These are phyloP conservation scores for Podaxis carcinomalis DNA, from an alignment of 768 basidiomycete genomes.

Conservation along the genomic window DNA sequence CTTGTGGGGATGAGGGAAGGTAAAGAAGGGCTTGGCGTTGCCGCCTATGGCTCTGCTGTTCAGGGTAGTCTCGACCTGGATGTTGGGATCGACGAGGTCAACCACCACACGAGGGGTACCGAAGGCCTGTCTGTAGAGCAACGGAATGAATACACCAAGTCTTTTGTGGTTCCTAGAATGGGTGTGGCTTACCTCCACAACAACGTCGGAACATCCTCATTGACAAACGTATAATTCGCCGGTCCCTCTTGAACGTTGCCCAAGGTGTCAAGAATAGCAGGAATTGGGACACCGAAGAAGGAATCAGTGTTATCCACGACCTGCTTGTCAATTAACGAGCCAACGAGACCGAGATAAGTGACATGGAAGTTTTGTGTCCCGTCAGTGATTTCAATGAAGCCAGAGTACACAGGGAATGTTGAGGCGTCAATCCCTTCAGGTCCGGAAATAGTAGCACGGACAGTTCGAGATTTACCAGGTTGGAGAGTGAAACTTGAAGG, in stretches of 20 bases:
- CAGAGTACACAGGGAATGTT: slow-evolving; percentile 53
- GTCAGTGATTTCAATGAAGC: slow-evolving; percentile 43
- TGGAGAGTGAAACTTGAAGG: slow-evolving; percentile 37
- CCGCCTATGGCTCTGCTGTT: slow-evolving; percentile 21
- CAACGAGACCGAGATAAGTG: slow-evolving; percentile 38
- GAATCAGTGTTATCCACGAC: slow-evolving; percentile 45
- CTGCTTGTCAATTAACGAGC: slow-evolving; percentile 39
- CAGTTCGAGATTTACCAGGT: slow-evolving; percentile 31
- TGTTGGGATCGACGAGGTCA: slow-evolving; percentile 43
- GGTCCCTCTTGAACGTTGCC: slow-evolving; percentile 35
- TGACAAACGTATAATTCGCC: slow-evolving; percentile 41
- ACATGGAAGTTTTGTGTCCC: slow-evolving; percentile 31
- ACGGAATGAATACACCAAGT: neutral
- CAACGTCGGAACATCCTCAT: slow-evolving; percentile 33
- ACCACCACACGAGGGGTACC: slow-evolving; percentile 43
- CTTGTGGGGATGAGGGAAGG: slow-evolving; percentile 31
- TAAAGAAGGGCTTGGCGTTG: slow-evolving; percentile 26
- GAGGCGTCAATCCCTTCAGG: slow-evolving; percentile 38
- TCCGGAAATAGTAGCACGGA: slow-evolving; percentile 39
- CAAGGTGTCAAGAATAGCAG: slow-evolving; percentile 32
- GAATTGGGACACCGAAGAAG: slow-evolving; percentile 39
- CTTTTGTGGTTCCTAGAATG: neutral
- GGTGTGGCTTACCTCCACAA: slow-evolving; percentile 27
- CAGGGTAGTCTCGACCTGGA: slow-evolving; percentile 36
- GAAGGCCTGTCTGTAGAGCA: slow-evolving; percentile 26